phyloP scores from a whole-genome alignment of 192 early-diverging fungal species.

The Coemansia sp. region DNA sequence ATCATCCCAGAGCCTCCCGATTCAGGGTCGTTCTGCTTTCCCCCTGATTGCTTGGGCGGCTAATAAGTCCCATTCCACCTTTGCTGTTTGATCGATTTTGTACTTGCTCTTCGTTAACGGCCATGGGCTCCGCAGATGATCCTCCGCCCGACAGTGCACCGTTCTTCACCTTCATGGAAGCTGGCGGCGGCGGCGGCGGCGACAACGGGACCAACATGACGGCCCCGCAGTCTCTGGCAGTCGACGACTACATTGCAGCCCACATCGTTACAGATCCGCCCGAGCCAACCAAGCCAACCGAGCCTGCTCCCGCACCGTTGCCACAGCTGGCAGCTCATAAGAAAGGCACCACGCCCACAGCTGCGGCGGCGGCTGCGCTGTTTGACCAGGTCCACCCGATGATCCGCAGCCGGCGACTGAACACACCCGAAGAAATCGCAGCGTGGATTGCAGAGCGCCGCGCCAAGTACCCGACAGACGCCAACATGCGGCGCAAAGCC shows the following conservation, averaged over 20 bases:
- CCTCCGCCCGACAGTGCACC: background rate
- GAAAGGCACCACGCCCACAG: background rate
- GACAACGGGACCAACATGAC: background rate
- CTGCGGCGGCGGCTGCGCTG: background rate
- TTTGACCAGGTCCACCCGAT: conserved; percentile 44
- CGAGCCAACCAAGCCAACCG: conserved; percentile 4
- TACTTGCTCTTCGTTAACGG: background rate
- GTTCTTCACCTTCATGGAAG: background rate
- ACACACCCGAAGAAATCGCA: conserved; percentile 71
- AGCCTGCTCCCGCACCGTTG: background rate
- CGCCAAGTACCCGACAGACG: conserved; percentile 72
- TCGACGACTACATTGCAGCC: conserved; percentile 24
- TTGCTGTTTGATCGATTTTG: too few relatives aligned
- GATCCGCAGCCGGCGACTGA: conserved; percentile 46
- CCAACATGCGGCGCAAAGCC: conserved; percentile 64
- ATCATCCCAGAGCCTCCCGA: too few relatives aligned
- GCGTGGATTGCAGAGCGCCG: conserved; percentile 84
- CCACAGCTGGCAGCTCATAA: background rate
- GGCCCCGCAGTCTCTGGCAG: background rate
- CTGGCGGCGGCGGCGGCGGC: background rate
- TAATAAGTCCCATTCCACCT: too few relatives aligned
- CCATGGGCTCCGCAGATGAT: background rate
- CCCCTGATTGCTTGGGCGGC: too few relatives aligned
- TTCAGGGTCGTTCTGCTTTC: too few relatives aligned
- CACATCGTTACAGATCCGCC: conserved; percentile 8